A percentile compares a stretch with the other conserved stretches of the same genome.
phyloP scores from a whole-genome alignment of 2,329 filamentous ascomycete species.

The Escovopsis sp. region DNA sequence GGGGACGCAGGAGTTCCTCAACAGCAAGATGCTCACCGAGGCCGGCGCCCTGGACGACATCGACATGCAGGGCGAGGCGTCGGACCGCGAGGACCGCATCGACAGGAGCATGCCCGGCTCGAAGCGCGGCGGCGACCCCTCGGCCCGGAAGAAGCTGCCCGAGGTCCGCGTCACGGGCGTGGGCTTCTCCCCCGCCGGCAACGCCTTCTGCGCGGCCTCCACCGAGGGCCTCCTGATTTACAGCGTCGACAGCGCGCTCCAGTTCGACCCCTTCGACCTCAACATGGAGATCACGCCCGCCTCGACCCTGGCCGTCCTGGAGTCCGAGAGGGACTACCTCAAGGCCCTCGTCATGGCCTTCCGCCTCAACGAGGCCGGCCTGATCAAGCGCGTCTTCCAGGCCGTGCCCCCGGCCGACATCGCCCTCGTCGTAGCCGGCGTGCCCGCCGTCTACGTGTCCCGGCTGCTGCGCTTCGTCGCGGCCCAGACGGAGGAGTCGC shows the following conservation, averaged over 20 bases:
- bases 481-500: slow-evolving; percentile 73
- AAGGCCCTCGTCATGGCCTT: slow-evolving; percentile 96
- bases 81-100: slow-evolving; percentile 72
- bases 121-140: slow-evolving; percentile 70
- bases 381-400: slow-evolving; percentile 79
- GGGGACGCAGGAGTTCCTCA: slow-evolving; percentile 92
- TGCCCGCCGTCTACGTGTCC: slow-evolving; percentile 77
- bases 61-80: slow-evolving; percentile 76
- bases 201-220: slow-evolving; percentile 84
- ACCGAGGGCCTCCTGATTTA: slow-evolving; percentile 93
- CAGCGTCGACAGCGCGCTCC: slow-evolving; percentile 66
- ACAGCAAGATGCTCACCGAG: slow-evolving; percentile 82
- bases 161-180: slow-evolving; percentile 77
- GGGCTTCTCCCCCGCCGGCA: slow-evolving; percentile 76
- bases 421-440: slow-evolving; percentile 57
- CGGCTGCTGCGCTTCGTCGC: slow-evolving; percentile 78
- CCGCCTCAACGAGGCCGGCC: slow-evolving; percentile 71
- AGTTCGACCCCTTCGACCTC: slow-evolving; percentile 93
- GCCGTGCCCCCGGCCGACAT: slow-evolving; percentile 64
- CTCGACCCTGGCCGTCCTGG: slow-evolving; percentile 56
- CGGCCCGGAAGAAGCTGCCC: slow-evolving; percentile 57
- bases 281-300: slow-evolving; percentile 87
- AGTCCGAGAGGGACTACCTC: slow-evolving; percentile 62
- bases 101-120: slow-evolving; percentile 72
- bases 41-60: slow-evolving; percentile 74